Evolutionary conservation across 805 yeast species (phyloP), one percentile per base, ranked within the genome.

Genomic region (Saccharomycopsis javanensis): DNA sequence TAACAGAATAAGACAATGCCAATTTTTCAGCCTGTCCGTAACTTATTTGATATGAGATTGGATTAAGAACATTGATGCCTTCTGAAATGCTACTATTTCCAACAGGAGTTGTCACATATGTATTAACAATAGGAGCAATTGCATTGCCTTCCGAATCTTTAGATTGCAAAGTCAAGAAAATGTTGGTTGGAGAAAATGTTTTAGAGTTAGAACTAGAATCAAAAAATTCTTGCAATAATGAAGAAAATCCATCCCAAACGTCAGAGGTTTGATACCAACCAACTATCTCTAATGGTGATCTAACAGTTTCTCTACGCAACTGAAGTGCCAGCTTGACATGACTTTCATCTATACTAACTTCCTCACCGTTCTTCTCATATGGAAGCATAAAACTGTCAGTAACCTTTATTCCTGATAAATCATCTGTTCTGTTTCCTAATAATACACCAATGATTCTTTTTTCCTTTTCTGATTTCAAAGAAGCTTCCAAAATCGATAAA

Each of bases 351-450:
- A 89, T 82, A 59, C 84, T 79, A 61, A 89, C 80, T 62, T 88
- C 84, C 60, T 86, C 94, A 45, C 82, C 88, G 53, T 78, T 78
- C 68, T 86, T 95, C 53, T 74, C 75, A 66, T 88, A 88, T 50
- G 96, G 94, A 57, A 89, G 94, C 68, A 88, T 78, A 70, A 84
- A 89, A 18, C 89, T 86, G 61, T 82, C 86, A 67, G 81, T 79
- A 64, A 89, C 74, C 65, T 84, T 92, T 50, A 86, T 76, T 64
- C 79, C 85, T 16, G 80, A 72, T 13, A 95, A 95, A 68, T 88
- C 96, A 60, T 88, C 96, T 27, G 91, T 84, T 69, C 96, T 79
- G 52, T 78, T 71, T 34, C 96, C 96, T 51, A 89, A 74, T 59
- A 89, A 76, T 13, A 96, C 86, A 60, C 96, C 96, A 64, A 89